Conservation (phyloP, 1,284 basidiomycete species). For the Grifola frondosa region DNA sequence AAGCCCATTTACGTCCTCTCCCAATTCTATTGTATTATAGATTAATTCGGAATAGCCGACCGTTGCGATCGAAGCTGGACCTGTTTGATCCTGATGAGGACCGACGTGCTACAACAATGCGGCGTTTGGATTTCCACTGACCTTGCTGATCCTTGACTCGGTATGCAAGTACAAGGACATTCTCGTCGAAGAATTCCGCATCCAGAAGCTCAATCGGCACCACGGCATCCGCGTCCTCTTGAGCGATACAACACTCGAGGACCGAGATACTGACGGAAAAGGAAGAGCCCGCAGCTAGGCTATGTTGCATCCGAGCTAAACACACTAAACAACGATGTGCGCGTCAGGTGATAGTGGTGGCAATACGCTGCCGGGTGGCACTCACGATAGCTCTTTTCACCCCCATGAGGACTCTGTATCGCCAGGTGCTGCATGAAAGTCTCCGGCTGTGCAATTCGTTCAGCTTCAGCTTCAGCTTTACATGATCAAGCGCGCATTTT, state of each 20-base stretch:
- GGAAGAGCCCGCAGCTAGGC: conserved; percentile 14
- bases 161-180: conserved; percentile 62
- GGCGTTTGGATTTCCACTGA: conserved; percentile 28
- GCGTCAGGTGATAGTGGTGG: conserved; percentile 12
- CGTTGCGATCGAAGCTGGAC: conserved; percentile 54
- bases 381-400: conserved; percentile 24
- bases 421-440: conserved; percentile 25
- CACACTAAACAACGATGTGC: conserved; percentile 21
- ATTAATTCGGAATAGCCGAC: conserved; percentile 56
- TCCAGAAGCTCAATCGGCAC: conserved; percentile 52
- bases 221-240: conserved; percentile 14
- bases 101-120: conserved; percentile 1
- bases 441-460: conserved; percentile 22
- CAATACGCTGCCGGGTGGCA: conserved; percentile 6
- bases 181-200: conserved; percentile 75
- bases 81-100: conserved; percentile 39
- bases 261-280: conserved; percentile 21
- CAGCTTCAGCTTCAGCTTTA: no score
- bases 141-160: conserved; percentile 18
- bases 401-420: conserved; percentile 25
- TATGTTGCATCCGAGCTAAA: conserved; percentile 24
- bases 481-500: conserved; percentile 13
- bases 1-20: conserved; percentile 49
- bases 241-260: conserved; percentile 22
- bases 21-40: conserved; percentile 50